Percentiles rank a stretch among this genome's conserved stretches.
phyloP scores from a whole-genome alignment of 768 basidiomycete genomes.

The Cystobasidium tubakii region DNA sequence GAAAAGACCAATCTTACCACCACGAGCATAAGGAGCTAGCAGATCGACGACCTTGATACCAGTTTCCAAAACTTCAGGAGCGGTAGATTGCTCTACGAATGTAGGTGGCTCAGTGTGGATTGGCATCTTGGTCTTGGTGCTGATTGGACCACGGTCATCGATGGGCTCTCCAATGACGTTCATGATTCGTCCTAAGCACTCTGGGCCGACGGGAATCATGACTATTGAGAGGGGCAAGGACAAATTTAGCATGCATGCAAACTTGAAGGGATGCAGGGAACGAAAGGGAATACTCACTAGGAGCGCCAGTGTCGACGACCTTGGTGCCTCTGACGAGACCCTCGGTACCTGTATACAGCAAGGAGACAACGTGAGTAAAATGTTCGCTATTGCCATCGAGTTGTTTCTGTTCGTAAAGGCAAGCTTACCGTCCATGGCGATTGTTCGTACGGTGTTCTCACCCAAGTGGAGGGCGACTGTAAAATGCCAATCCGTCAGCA shows the following conservation, averaged over 20 bases:
- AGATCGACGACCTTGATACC: constrained; percentile 99
- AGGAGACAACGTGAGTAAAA: not conserved
- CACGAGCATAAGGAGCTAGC: constrained; percentile 98
- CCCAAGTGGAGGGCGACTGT: constrained; percentile 90
- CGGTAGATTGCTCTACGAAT: constrained; percentile 98
- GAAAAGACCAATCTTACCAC: constrained; percentile 99
- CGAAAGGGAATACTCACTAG: constrained; percentile 52
- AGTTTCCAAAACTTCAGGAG: constrained; percentile 96
- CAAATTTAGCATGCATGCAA: not conserved
- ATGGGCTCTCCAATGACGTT: constrained; percentile 99
- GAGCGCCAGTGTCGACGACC: constrained; percentile 92
- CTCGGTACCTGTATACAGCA: constrained; percentile 63
- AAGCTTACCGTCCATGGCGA: constrained; percentile 76
- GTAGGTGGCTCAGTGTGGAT: constrained; percentile 96
- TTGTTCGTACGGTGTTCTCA: constrained; percentile 98
- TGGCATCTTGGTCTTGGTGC: constrained; percentile 59
- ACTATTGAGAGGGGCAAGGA: constrained; percentile 47
- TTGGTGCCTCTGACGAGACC: constrained; percentile 98
- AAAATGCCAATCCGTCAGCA: no score
- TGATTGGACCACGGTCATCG: constrained; percentile 98
- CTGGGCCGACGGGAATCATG: constrained; percentile 88
- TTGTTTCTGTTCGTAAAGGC: not conserved
- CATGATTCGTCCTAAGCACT: constrained; percentile 97
- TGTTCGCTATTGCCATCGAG: not conserved
- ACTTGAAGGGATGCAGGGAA: not conserved